phyloP scores from a whole-genome alignment of 495 filamentous ascomycete species.

The Lineolata rhizophorae region DNA sequence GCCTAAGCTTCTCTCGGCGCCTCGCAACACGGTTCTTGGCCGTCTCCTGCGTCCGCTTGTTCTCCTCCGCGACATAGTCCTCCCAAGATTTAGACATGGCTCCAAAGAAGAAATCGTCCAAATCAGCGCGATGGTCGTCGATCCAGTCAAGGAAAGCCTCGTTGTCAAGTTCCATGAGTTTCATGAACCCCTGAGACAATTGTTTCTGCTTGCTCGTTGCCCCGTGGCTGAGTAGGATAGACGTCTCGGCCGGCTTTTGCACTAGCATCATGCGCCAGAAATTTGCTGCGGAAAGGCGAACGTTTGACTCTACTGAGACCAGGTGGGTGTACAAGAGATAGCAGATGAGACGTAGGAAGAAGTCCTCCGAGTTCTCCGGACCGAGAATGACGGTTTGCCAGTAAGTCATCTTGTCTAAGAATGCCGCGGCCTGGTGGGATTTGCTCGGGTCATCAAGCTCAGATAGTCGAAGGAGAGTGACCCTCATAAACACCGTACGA shows the following conservation, averaged over 20 bases:
- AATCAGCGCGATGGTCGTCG: constrained; percentile 56
- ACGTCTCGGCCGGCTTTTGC: constrained; percentile 74
- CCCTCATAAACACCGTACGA: constrained; percentile 46
- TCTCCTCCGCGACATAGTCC: constrained; percentile 59
- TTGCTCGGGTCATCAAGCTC: constrained; percentile 48
- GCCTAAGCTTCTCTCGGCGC: constrained; percentile 58
- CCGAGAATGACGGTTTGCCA: constrained; percentile 87
- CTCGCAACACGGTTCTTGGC: constrained; percentile 43
- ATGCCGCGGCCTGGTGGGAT: constrained; percentile 34
- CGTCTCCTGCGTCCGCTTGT: constrained; percentile 48
- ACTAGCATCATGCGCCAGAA: constrained; percentile 81
- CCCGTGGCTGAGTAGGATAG: constrained; percentile 44
- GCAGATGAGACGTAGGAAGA: constrained; percentile 62
- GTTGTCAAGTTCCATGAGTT: constrained; percentile 69
- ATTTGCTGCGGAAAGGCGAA: constrained; percentile 60
- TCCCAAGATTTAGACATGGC: constrained; percentile 66
- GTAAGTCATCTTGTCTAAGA: constrained; percentile 69
- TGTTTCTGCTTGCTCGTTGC: constrained; percentile 43
- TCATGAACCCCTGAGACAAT: constrained; percentile 59
- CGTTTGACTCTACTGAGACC: constrained; percentile 33
- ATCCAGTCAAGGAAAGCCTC: constrained; percentile 72
- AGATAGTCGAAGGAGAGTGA: constrained; percentile 60
- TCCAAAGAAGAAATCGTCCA: constrained; percentile 61
- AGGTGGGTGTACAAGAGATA: constrained; percentile 77
- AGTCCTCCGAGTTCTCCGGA: constrained; percentile 47